These are phyloP conservation scores for Penicillium daleae DNA, from an alignment of 495 filamentous ascomycete genomes.

Conservation along the genomic window DNA sequence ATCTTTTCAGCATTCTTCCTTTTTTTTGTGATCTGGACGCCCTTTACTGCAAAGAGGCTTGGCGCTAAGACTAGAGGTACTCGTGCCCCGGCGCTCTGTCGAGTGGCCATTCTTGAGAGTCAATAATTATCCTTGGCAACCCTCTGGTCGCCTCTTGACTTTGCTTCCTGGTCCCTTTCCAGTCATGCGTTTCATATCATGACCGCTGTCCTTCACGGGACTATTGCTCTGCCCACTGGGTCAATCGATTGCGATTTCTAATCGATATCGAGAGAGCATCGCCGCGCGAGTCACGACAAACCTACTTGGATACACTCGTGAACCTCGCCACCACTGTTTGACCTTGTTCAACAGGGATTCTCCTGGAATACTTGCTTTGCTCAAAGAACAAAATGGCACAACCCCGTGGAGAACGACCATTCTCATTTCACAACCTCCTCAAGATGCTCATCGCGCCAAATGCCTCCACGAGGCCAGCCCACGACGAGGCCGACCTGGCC, in stretches of 20 bases:
- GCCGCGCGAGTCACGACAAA: slow-evolving; percentile 1
- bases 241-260: slow-evolving; percentile 38
- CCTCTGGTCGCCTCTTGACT: slow-evolving; percentile 22
- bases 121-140: slow-evolving; percentile 36
- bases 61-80: slow-evolving; percentile 27
- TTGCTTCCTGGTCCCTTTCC: slow-evolving; percentile 19
- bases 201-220: slow-evolving; percentile 48
- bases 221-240: slow-evolving; percentile 33
- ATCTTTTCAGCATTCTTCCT: slow-evolving; percentile 22
- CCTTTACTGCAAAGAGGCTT: slow-evolving; percentile 29
- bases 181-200: slow-evolving; percentile 52
- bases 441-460: slow-evolving; percentile 52
- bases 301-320: slow-evolving; percentile 8
- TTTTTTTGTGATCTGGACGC: slow-evolving; percentile 6
- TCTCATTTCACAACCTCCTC: slow-evolving; percentile 49
- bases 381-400: slow-evolving; percentile 43
- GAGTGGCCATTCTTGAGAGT: slow-evolving; percentile 40
- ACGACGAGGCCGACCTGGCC: slow-evolving; percentile 48
- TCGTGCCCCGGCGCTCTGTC: slow-evolving; percentile 38
- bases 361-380: slow-evolving; percentile 7
- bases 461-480: slow-evolving; percentile 39
- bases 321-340: slow-evolving; percentile 13
- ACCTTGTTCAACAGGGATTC: slow-evolving; percentile 4
- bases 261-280: slow-evolving; percentile 42
- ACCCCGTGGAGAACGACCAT: slow-evolving; percentile 42